These are phyloP conservation scores for Macrophomina phaseolina DNA, from an alignment of 2,329 filamentous ascomycete genomes.

Conservation along the genomic window DNA sequence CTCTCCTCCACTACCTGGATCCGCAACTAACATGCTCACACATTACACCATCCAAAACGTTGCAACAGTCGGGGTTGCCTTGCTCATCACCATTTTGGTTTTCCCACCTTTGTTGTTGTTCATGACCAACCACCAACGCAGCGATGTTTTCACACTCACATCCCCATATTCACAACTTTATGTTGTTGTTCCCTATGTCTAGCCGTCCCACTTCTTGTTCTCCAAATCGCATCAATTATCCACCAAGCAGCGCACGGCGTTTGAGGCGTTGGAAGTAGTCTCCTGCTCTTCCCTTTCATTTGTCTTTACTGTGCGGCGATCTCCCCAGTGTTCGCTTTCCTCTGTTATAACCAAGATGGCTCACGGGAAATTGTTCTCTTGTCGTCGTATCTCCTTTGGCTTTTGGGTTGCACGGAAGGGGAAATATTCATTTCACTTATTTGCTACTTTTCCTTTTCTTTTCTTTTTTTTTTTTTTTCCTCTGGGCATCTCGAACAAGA, in stretches of 20 bases:
- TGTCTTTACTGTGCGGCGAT: constrained; percentile 7
- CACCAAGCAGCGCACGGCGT: constrained; percentile 23
- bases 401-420: constrained; percentile 15
- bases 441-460: background rate
- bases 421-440: background rate
- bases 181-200: constrained; percentile 23
- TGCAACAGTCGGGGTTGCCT: constrained; percentile 16
- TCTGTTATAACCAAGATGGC: constrained; percentile 4
- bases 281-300: constrained; percentile 21
- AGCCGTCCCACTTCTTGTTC: constrained; percentile 7
- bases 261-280: constrained; percentile 24
- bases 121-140: constrained; percentile 24
- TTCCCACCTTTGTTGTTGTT: constrained; percentile 20
- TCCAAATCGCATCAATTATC: constrained; percentile 22
- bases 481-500: constrained; percentile 12
- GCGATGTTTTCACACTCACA: constrained; percentile 23
- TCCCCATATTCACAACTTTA: constrained; percentile 11
- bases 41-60: background rate
- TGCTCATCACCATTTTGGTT: constrained; percentile 11
- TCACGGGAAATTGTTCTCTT: background rate
- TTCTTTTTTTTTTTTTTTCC: background rate
- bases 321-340: background rate
- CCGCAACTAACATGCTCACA: background rate
- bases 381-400: constrained; percentile 1
- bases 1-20: background rate